phyloP scores from a whole-genome alignment of 2,329 filamentous ascomycete species.

The Helotiales sp. region DNA sequence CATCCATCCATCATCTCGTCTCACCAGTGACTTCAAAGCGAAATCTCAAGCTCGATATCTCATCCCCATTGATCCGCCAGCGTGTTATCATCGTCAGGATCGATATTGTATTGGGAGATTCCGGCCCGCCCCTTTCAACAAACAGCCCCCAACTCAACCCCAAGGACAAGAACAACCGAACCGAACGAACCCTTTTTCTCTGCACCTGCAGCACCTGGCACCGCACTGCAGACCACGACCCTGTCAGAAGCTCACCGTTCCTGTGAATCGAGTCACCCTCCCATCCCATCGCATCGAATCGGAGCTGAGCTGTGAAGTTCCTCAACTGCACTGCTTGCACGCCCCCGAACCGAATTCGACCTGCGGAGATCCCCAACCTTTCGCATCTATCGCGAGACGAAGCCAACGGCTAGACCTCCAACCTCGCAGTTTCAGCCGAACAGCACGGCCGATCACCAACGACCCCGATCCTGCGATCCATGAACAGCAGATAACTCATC shows the following conservation, averaged over 20 bases:
- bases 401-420: neutral
- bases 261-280: too few species aligned
- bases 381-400: slow-evolving; percentile 4
- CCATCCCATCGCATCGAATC: too few species aligned
- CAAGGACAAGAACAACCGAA: neutral
- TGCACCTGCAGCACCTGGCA: neutral
- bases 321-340: neutral
- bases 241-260: neutral
- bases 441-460: slow-evolving; percentile 12
- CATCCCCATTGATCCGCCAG: neutral
- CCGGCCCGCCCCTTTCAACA: slow-evolving; percentile 2
- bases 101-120: neutral
- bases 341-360: neutral
- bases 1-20: neutral
- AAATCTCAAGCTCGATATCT: neutral
- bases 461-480: slow-evolving; percentile 12
- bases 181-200: neutral
- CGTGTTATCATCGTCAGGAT: neutral
- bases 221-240: neutral
- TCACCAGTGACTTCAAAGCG: neutral
- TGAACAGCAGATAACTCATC: slow-evolving; percentile 22
- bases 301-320: too few species aligned
- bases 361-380: neutral
- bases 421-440: slow-evolving; percentile 16
- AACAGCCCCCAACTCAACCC: neutral